Evolutionary conservation across 306 rosid genomes (phyloP).

Genomic region (Casuarina equisetifolia): DNA sequence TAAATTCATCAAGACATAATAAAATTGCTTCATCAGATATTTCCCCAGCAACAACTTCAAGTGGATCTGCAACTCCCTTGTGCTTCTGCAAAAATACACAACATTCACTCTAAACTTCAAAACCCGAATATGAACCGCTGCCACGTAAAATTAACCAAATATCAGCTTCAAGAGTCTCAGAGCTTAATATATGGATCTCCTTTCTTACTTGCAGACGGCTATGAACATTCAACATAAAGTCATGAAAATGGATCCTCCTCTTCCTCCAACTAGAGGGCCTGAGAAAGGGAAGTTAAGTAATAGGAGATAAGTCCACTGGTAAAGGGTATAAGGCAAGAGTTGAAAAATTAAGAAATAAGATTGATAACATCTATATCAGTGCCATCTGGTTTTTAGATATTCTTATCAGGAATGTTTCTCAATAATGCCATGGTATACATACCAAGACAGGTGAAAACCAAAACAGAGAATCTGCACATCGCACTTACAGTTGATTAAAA

Average conservation of each 20-base stretch:
- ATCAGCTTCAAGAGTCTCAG: too few species aligned
- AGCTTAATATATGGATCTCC: background rate
- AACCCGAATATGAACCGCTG: background rate
- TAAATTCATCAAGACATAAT: constrained; percentile 93
- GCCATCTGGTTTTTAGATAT: constrained; percentile 14
- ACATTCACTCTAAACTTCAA: constrained; percentile 22
- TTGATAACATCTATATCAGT: constrained; percentile 22
- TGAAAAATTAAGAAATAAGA: constrained; percentile 24
- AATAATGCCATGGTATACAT: background rate
- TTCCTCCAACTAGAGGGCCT: constrained; percentile 86
- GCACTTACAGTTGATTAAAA: constrained; percentile 83
- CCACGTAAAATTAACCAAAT: background rate
- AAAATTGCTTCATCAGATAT: constrained; percentile 86
- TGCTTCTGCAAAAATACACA: constrained; percentile 61
- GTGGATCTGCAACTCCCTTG: constrained; percentile 92
- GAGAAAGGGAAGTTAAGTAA: constrained; percentile 29
- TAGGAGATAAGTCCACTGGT: constrained; percentile 21
- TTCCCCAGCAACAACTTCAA: constrained; percentile 87
- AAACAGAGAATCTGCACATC: constrained; percentile 21
- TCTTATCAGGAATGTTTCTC: constrained; percentile 15
- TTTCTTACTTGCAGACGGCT: constrained; percentile 83
- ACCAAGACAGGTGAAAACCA: constrained; percentile 9
- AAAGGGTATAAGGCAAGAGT: constrained; percentile 14
- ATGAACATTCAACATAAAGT: constrained; percentile 92
- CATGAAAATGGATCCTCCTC: constrained; percentile 96